Percentiles rank a stretch among this genome's conserved stretches.
These are phyloP conservation scores for Candida suzukii DNA, from an alignment of 805 yeast genomes.

Conservation along the genomic window DNA sequence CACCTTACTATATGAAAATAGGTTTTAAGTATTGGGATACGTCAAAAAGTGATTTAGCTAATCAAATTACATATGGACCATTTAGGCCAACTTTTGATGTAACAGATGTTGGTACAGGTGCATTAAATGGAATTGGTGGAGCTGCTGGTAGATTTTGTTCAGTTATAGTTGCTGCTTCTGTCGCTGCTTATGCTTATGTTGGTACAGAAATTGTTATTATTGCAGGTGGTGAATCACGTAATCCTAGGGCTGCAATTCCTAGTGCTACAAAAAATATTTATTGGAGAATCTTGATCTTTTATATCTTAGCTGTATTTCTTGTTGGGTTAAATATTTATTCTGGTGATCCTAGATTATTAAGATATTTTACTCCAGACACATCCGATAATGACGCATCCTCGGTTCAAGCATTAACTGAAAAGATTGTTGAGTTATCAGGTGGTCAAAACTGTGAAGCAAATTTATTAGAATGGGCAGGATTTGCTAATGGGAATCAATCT, in stretches of 20 bases:
- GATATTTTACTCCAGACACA: constrained; percentile 38
- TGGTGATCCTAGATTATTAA: constrained; percentile 66
- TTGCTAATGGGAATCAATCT: constrained; percentile 41
- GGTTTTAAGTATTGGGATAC: constrained; percentile 70
- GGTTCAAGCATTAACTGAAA: constrained; percentile 5
- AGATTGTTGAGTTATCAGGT: constrained; percentile 18
- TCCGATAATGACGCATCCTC: constrained; percentile 11
- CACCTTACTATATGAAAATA: constrained; percentile 33
- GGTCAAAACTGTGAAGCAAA: constrained; percentile 19
- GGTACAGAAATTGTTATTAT: constrained; percentile 80
- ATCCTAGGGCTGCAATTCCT: constrained; percentile 72
- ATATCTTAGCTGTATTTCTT: constrained; percentile 58
- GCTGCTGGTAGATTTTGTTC: constrained; percentile 54
- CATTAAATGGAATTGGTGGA: constrained; percentile 53
- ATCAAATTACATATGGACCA: constrained; percentile 54
- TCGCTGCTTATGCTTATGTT: constrained; percentile 68
- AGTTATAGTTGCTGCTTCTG: constrained; percentile 50
- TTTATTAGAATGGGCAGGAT: constrained; percentile 26
- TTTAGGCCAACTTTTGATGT: constrained; percentile 70
- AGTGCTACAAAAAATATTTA: constrained; percentile 42
- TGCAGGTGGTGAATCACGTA: constrained; percentile 81
- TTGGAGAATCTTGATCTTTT: constrained; percentile 51
- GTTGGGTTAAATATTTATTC: constrained; percentile 68
- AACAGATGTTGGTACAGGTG: constrained; percentile 50
- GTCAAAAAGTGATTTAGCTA: constrained; percentile 38